phyloP scores from a whole-genome alignment of 306 rosid species.

The Glycine tomentella region DNA sequence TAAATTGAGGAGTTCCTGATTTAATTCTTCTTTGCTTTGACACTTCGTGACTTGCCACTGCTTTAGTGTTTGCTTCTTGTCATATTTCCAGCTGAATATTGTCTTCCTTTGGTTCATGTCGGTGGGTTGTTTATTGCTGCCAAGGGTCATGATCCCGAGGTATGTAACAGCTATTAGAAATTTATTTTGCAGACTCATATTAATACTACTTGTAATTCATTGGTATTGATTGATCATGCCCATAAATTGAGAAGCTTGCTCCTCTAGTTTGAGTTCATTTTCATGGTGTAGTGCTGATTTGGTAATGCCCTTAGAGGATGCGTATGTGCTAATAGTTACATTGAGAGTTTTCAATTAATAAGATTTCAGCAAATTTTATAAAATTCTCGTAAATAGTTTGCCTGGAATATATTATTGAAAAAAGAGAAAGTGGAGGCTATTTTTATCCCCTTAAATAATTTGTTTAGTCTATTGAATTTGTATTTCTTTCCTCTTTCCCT shows the following conservation, averaged over 20 bases:
- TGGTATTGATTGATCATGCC: conserved; percentile 26
- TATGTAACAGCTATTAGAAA: conserved; percentile 44
- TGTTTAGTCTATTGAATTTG: not conserved
- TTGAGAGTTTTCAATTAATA: not conserved
- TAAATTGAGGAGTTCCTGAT: conserved; percentile 39
- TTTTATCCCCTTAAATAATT: not conserved
- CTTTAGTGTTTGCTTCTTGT: conserved; percentile 41
- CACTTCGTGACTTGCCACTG: conserved; percentile 26
- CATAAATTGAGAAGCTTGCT: not conserved
- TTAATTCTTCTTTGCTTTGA: conserved; percentile 18
- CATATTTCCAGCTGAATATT: conserved; percentile 80
- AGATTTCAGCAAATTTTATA: not conserved
- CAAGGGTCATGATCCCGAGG: conserved; percentile 89
- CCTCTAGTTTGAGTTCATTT: conserved; percentile 21
- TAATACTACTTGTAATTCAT: not conserved
- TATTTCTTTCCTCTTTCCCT: conserved; percentile 3
- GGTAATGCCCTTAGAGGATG: not conserved
- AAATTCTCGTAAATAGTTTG: not conserved
- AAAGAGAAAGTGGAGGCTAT: not conserved
- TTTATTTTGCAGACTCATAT: conserved; percentile 26
- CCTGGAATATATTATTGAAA: not conserved
- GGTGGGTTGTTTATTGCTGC: conserved; percentile 92
- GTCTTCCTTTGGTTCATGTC: conserved; percentile 88
- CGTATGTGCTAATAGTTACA: not conserved
- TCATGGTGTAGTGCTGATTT: conserved; percentile 2